Conservation (phyloP, 192 early-diverging fungal species). For the Podila epigama region DNA sequence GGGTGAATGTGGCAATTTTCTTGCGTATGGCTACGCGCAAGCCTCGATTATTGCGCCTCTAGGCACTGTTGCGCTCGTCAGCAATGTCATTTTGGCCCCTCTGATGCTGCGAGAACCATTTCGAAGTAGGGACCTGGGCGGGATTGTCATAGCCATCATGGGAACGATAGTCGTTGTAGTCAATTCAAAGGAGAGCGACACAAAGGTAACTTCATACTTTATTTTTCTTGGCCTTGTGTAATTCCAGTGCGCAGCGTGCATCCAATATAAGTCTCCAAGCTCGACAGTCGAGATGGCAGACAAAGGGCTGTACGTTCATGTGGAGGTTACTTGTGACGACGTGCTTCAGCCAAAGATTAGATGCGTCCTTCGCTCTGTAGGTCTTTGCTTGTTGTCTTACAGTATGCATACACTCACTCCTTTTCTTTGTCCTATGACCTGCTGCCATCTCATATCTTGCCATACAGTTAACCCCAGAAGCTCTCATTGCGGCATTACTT, state of each 20-base stretch:
- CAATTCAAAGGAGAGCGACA: conserved; percentile 65
- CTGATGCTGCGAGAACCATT: conserved; percentile 71
- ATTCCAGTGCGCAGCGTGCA: no score
- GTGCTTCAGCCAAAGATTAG: no score
- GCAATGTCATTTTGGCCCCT: conserved; percentile 76
- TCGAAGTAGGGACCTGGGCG: conserved; percentile 63
- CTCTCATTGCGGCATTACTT: conserved; percentile 57
- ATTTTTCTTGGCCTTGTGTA: conserved; percentile 3
- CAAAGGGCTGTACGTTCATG: no score
- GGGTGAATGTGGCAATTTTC: conserved; percentile 54
- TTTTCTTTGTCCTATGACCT: neutral
- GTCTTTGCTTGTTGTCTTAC: neutral
- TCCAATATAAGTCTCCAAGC: no score
- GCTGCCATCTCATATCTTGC: neutral
- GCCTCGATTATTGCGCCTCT: conserved; percentile 77
- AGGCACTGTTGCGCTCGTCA: conserved; percentile 75
- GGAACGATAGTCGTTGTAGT: conserved; percentile 71
- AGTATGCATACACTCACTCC: conserved; percentile 2
- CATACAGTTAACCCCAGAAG: conserved; percentile 58
- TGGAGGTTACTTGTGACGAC: no score
- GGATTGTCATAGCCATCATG: conserved; percentile 66
- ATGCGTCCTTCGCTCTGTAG: no score
- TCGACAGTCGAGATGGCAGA: no score
- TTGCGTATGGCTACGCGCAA: conserved; percentile 79
- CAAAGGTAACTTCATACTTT: conserved; percentile 46